phyloP scores from a whole-genome alignment of 768 basidiomycete genomes.

The Trametes punicea region DNA sequence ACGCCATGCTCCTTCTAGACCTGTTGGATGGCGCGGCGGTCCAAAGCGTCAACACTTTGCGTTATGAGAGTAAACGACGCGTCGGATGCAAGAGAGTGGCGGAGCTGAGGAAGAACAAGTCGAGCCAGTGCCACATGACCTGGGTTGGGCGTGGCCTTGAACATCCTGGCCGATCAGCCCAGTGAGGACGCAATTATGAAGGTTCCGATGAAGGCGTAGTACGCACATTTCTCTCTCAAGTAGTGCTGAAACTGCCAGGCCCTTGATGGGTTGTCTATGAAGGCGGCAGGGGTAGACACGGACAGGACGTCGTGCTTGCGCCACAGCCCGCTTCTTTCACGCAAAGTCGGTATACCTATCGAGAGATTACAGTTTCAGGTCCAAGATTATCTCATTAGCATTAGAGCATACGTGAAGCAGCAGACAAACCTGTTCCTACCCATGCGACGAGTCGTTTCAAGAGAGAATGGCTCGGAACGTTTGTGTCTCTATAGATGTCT shows the following conservation, averaged over 20 bases:
- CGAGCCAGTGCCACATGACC: constrained; percentile 51
- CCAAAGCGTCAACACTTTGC: constrained; percentile 58
- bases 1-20: not conserved
- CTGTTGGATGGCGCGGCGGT: constrained; percentile 35
- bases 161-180: constrained; percentile 1
- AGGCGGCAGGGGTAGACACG: constrained; percentile 51
- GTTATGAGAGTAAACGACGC: constrained; percentile 50
- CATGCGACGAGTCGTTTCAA: too few species aligned
- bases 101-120: constrained; percentile 39
- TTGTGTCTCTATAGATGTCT: too few species aligned
- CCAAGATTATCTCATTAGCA: too few species aligned
- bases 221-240: constrained; percentile 33
- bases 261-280: constrained; percentile 41
- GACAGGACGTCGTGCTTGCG: constrained; percentile 43
- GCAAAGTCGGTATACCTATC: constrained; percentile 42
- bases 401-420: too few species aligned
- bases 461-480: not conserved
- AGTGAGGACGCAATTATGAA: too few species aligned
- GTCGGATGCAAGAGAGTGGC: constrained; percentile 37
- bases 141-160: constrained; percentile 47
- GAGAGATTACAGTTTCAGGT: not conserved
- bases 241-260: constrained; percentile 64
- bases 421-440: too few species aligned
- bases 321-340: constrained; percentile 48
- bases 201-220: too few species aligned